These are phyloP conservation scores for Fusarium equiseti DNA, from an alignment of 2,329 filamentous ascomycete genomes.

Conservation along the genomic window DNA sequence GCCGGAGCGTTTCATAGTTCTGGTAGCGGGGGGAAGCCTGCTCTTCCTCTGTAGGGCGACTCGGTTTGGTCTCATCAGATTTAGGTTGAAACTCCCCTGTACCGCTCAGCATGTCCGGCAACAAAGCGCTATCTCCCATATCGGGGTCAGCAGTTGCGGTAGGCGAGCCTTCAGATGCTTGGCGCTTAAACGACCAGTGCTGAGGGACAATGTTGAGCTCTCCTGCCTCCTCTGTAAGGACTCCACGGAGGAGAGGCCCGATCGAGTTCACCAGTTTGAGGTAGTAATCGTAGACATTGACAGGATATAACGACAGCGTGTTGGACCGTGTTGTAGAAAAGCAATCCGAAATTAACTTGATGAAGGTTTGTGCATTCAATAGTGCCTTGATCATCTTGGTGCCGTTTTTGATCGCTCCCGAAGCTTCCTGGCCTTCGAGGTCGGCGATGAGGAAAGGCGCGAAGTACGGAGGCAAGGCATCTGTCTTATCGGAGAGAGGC, in stretches of 20 bases:
- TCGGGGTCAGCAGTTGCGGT: conserved; percentile 42
- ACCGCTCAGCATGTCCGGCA: conserved; percentile 51
- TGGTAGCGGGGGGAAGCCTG: conserved; percentile 62
- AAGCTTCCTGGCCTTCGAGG: conserved; percentile 50
- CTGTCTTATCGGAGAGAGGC: conserved; percentile 68
- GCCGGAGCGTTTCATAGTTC: conserved; percentile 83
- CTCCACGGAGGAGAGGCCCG: conserved; percentile 81
- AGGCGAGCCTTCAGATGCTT: conserved; percentile 46
- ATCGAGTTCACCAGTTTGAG: conserved; percentile 78
- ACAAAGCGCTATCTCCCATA: conserved; percentile 47
- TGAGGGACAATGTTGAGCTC: conserved; percentile 80
- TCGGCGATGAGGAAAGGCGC: conserved; percentile 70
- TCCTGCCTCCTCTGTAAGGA: conserved; percentile 86
- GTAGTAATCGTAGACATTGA: conserved; percentile 90
- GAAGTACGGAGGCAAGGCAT: conserved; percentile 75
- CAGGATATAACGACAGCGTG: conserved; percentile 74
- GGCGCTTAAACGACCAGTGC: conserved; percentile 65
- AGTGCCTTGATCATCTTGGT: conserved; percentile 84
- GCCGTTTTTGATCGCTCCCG: conserved; percentile 68
- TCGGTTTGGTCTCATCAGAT: conserved; percentile 40
- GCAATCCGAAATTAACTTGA: conserved; percentile 79
- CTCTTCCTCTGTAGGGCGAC: conserved; percentile 58
- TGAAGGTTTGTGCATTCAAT: conserved; percentile 79
- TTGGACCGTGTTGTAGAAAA: conserved; percentile 77
- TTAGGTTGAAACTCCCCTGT: conserved; percentile 47